Evolutionary conservation across 2,329 filamentous ascomycete genomes (phyloP).

Genomic region (Fusarium sp.): DNA sequence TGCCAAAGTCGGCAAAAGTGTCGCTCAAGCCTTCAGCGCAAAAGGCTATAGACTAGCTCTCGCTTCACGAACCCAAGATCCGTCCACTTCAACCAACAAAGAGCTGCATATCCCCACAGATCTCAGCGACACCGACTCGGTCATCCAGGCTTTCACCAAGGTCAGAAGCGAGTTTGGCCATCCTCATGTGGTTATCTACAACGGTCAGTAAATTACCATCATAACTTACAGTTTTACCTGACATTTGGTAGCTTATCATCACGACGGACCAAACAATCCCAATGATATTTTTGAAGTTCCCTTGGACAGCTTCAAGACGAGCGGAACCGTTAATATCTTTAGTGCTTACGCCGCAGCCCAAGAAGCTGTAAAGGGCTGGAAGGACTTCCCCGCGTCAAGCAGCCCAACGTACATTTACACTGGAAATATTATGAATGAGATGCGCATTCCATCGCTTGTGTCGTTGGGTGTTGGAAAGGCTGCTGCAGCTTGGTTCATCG

Average conservation of each 20-base stretch:
- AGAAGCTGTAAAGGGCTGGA: conserved; percentile 6
- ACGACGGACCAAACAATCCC: neutral
- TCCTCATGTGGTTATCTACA: conserved; percentile 17
- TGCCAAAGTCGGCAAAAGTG: conserved; percentile 14
- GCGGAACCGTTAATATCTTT: neutral
- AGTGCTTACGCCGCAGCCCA: conserved; percentile 17
- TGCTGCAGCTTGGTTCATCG: conserved; percentile 1
- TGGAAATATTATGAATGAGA: conserved; percentile 6
- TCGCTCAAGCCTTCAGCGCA: conserved; percentile 11
- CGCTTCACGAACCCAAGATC: conserved; percentile 2
- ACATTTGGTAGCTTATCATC: neutral
- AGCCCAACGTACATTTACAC: conserved; percentile 10
- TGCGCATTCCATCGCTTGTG: neutral
- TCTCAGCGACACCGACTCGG: neutral
- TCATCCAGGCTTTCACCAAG: neutral
- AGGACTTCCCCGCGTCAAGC: neutral
- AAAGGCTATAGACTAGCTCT: conserved; percentile 23
- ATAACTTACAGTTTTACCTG: accelerated
- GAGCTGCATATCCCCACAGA: conserved; percentile 10
- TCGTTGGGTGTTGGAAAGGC: conserved; percentile 18
- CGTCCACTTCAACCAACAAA: neutral
- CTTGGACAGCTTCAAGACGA: neutral
- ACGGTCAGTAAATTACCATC: accelerated
- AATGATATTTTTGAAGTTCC: conserved; percentile 2
- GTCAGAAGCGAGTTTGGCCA: neutral